These are phyloP conservation scores for Thermothielavioides terrestris DNA, from an alignment of 495 filamentous ascomycete genomes.

Conservation along the genomic window DNA sequence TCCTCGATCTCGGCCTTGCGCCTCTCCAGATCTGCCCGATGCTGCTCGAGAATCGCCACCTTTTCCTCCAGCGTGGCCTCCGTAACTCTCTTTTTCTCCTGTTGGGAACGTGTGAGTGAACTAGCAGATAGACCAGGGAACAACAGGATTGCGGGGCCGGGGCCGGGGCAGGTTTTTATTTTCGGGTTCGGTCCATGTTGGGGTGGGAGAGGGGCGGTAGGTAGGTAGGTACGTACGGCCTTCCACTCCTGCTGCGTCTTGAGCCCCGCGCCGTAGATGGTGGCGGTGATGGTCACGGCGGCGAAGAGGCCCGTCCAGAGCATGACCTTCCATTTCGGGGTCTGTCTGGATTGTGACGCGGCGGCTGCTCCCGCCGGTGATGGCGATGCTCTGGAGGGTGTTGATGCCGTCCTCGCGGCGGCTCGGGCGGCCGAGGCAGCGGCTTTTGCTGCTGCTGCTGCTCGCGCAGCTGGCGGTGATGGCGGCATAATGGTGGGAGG, in stretches of 20 bases:
- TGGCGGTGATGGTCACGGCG: constrained; percentile 40
- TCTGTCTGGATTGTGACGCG: neutral
- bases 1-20: constrained; percentile 27
- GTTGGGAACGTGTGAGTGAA: neutral
- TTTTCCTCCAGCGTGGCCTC: constrained; percentile 29
- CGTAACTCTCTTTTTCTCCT: constrained; percentile 27
- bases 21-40: constrained; percentile 23
- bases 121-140: too few species aligned
- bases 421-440: neutral
- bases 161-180: neutral
- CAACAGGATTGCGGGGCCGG: too few species aligned
- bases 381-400: neutral
- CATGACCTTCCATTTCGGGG: constrained; percentile 17
- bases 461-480: neutral
- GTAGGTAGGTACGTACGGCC: constrained; percentile 19
- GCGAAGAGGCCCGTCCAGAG: constrained; percentile 43
- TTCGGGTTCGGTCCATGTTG: neutral
- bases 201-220: neutral
- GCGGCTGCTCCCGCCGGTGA: neutral
- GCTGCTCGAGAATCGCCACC: constrained; percentile 28
- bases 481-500: too few species aligned
- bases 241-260: constrained; percentile 43
- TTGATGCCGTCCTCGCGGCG: neutral
- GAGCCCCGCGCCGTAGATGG: constrained; percentile 50
- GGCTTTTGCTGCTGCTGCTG: neutral